Percentiles rank a stretch among this genome's conserved stretches.
Evolutionary conservation across 306 rosid genomes (phyloP).

Genomic region (Ceratonia siliqua): DNA sequence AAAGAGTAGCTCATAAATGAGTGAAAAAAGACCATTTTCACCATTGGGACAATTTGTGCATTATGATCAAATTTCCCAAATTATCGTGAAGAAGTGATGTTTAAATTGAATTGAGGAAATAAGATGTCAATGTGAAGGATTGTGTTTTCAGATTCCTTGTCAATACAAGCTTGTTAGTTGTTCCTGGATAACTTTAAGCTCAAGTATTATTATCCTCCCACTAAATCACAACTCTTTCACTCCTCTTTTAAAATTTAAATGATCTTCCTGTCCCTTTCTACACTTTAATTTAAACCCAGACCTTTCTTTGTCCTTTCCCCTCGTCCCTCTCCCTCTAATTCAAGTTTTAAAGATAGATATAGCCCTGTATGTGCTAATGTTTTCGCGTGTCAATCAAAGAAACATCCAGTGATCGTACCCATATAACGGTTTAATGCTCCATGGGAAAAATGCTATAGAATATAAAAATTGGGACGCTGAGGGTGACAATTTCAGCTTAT

Average conservation of each 20-base stretch:
- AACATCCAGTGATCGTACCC: conserved; percentile 52
- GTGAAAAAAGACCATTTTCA: background rate
- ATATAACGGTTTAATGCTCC: conserved; percentile 88
- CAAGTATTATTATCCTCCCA: background rate
- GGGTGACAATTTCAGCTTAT: conserved; percentile 70
- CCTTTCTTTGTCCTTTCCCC: conserved; percentile 1
- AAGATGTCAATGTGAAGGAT: background rate
- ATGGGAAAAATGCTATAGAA: conserved; percentile 77
- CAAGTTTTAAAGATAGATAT: background rate
- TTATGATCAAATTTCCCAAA: background rate
- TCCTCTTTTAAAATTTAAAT: background rate
- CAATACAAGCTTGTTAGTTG: background rate
- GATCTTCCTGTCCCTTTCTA: background rate
- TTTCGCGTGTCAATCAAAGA: background rate
- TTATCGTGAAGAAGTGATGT: background rate
- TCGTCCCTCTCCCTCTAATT: background rate
- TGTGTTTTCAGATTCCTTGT: background rate
- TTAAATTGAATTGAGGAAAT: background rate
- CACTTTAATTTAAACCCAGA: conserved; percentile 5
- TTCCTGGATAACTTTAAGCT: background rate
- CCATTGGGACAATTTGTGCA: background rate
- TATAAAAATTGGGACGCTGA: conserved; percentile 81
- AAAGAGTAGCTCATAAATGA: background rate
- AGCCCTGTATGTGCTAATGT: too few relatives aligned
- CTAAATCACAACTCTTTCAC: background rate